Evolutionary conservation across 1,139 yeast species (phyloP), one percentile per base, ranked within the genome.

Genomic region (Yamadazyma triangularis): DNA sequence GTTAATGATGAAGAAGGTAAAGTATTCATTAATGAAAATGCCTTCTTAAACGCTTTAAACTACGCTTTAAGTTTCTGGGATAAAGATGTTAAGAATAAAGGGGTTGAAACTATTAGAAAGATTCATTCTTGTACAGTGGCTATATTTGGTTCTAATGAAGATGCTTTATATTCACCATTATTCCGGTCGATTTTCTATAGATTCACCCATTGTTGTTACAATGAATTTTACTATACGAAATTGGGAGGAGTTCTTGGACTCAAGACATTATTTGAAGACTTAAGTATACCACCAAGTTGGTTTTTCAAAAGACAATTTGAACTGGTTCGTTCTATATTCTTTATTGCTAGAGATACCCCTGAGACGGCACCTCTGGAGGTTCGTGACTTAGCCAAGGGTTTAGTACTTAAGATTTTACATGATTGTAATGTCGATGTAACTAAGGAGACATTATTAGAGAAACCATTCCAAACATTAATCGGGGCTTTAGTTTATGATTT

Each of bases 401-500:
- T 91, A 38, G 78, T 86, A 7, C 58, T 80, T 35, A 72, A 73
- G 31, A 69, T 87, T 11, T 57, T 91, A 27, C 70, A 65, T 25
- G 80, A 78, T 24, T 83, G 88, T 48, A 83, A 83, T 53, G 61
- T 62, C 24, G 77, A 66, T 14, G 63, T 79, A 3, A 64, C 80
- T 0, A 76, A 76, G 29, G 81, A 75, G 20, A 75, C 77, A 8
- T 75, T 81, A 23, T 45, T 63, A 35, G 83, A 78, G 34, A 81
- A 84, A 42, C 81, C 86, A n/a, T 81, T 87, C 56, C 88, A 82
- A 45, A 83, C 91, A 13, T 73, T 91, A 23, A 78, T 87, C 24
- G 89, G 95, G 8, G 81, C 91, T 24, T 70, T 91, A 43, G 95
- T 91, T 2, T 88, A 88, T 48, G 98, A 91, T 51, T 70, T 93